Percentiles rank a stretch among this genome's conserved stretches.
Evolutionary conservation across 768 basidiomycete genomes (phyloP).

Genomic region (Boletus sp.): DNA sequence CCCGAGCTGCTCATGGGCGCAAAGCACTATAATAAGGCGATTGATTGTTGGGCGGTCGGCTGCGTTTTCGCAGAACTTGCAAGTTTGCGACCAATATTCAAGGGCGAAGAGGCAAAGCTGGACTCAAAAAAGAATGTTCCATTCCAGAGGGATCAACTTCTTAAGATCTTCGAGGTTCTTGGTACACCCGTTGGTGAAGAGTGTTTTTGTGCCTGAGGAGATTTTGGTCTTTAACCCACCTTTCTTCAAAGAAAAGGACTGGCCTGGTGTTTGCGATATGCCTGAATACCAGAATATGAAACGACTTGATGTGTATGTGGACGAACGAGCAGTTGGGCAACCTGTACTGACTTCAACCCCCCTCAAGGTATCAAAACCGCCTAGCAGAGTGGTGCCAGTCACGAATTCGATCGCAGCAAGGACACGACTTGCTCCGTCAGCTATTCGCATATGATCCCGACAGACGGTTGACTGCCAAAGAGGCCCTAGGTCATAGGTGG

Average conservation of each 20-base stretch:
- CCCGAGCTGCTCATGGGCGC: slow-evolving; percentile 96
- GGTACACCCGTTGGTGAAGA: slow-evolving; percentile 78
- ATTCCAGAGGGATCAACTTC: slow-evolving; percentile 92
- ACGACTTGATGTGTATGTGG: slow-evolving; percentile 66
- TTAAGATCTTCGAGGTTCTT: slow-evolving; percentile 94
- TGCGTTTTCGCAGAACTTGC: slow-evolving; percentile 97
- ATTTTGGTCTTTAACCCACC: neutral
- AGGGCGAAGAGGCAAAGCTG: slow-evolving; percentile 97
- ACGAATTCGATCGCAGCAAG: slow-evolving; percentile 57
- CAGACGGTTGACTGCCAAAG: slow-evolving; percentile 75
- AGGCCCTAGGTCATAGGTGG: slow-evolving; percentile 85
- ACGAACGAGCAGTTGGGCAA: neutral
- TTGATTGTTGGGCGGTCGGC: slow-evolving; percentile 97
- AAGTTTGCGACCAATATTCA: slow-evolving; percentile 94
- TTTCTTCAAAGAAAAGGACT: slow-evolving; percentile 65
- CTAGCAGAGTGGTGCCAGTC: slow-evolving; percentile 73
- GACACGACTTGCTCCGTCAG: slow-evolving; percentile 80
- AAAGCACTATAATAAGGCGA: slow-evolving; percentile 95
- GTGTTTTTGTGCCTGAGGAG: neutral
- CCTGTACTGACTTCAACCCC: slow-evolving; percentile 19
- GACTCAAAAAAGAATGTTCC: slow-evolving; percentile 97
- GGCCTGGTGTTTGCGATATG: slow-evolving; percentile 84
- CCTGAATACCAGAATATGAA: slow-evolving; percentile 86
- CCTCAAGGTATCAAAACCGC: slow-evolving; percentile 53
- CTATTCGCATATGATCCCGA: slow-evolving; percentile 93